Evolutionary conservation across 2,329 filamentous ascomycete species (phyloP).

Genomic region (Purpureocillium lavendulum): DNA sequence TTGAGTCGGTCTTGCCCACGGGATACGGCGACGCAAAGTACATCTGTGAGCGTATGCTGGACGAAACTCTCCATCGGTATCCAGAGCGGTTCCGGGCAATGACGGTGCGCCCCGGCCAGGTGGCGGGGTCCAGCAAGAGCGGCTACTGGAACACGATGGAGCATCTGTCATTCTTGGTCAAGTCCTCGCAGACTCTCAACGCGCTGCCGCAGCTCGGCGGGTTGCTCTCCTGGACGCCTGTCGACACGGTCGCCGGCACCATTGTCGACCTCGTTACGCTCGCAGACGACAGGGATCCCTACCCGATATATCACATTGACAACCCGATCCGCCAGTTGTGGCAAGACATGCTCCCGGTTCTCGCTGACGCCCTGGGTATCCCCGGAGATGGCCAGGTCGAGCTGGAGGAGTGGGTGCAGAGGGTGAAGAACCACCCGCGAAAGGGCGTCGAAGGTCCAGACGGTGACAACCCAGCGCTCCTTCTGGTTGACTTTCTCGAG

Average conservation of each 20-base stretch:
- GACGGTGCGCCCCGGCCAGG: constrained; percentile 39
- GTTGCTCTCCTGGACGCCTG: constrained; percentile 34
- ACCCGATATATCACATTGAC: constrained; percentile 13
- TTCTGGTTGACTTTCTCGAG: constrained; percentile 7
- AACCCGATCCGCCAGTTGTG: constrained; percentile 12
- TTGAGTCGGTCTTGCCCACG: constrained; percentile 30
- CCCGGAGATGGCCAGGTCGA: neutral
- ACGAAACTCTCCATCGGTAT: constrained; percentile 34
- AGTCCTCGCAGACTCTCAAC: constrained; percentile 36
- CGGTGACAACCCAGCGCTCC: constrained; percentile 3
- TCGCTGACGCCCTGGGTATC: constrained; percentile 2
- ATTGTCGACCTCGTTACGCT: constrained; percentile 7
- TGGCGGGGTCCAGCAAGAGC: constrained; percentile 37
- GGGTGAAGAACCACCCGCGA: neutral
- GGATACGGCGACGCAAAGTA: constrained; percentile 45
- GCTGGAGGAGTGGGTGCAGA: constrained; percentile 4
- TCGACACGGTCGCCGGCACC: constrained; percentile 19
- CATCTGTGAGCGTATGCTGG: constrained; percentile 40
- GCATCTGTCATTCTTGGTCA: constrained; percentile 40
- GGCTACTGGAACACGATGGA: constrained; percentile 48
- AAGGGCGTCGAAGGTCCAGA: neutral
- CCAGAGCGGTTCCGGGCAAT: constrained; percentile 33
- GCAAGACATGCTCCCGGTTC: constrained; percentile 4
- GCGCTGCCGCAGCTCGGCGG: constrained; percentile 32
- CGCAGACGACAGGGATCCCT: neutral